Evolutionary conservation across 192 early-diverging fungal species (phyloP).

Genomic region (Phycomyces nitens): DNA sequence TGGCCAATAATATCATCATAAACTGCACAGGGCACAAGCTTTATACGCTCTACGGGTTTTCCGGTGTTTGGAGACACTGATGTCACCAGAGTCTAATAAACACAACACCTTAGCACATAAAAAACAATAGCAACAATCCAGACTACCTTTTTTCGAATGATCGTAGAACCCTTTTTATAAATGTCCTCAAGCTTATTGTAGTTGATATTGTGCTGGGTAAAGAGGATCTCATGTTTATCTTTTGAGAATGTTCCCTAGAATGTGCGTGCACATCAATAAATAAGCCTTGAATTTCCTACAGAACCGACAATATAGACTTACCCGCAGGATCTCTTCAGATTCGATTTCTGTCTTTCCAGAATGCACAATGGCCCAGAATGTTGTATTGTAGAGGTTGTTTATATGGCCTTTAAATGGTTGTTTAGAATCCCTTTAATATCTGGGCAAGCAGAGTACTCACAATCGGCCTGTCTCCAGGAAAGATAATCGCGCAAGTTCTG

Average conservation of each 20-base stretch:
- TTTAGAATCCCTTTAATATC: too few species aligned
- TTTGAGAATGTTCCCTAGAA: constrained; percentile 78
- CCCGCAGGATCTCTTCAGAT: constrained; percentile 71
- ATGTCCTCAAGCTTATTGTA: constrained; percentile 81
- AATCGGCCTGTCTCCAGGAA: constrained; percentile 92
- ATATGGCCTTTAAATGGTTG: constrained; percentile 53
- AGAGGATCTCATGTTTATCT: constrained; percentile 91
- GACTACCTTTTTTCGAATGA: constrained; percentile 60
- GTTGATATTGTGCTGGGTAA: constrained; percentile 80
- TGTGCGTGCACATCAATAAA: neutral
- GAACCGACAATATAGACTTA: constrained; percentile 30
- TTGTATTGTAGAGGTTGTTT: constrained; percentile 95
- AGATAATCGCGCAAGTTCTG: constrained; percentile 89
- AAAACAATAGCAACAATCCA: constrained; percentile 1
- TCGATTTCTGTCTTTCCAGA: constrained; percentile 65
- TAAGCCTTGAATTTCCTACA: too few species aligned
- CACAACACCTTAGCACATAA: constrained; percentile 6
- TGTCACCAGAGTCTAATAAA: constrained; percentile 19
- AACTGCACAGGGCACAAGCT: constrained; percentile 46
- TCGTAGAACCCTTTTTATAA: constrained; percentile 84
- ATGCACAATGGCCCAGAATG: constrained; percentile 87
- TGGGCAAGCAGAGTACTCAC: too few species aligned
- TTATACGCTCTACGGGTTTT: constrained; percentile 44
- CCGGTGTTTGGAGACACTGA: constrained; percentile 16
- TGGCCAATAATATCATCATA: constrained; percentile 76